Conservation (phyloP, 2,329 filamentous ascomycete genomes). For the Alternaria brassicicola region DNA sequence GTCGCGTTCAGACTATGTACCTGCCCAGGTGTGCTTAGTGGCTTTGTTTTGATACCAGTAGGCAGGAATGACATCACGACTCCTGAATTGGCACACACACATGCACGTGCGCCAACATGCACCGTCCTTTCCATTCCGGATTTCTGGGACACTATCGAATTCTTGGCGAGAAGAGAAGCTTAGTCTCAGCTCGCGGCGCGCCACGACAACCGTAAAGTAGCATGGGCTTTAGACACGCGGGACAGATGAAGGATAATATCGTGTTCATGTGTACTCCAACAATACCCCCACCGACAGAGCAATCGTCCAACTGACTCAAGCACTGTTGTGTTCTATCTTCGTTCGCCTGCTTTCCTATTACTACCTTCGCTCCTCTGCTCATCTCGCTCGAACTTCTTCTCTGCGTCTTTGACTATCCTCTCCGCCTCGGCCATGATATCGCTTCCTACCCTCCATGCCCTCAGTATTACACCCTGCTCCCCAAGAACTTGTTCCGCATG, state of each 20-base stretch:
- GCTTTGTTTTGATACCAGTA: constrained; percentile 7
- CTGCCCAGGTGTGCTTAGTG: not conserved
- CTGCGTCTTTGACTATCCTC: constrained; percentile 64
- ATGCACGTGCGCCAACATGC: not conserved
- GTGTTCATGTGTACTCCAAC: not conserved
- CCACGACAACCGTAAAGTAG: not conserved
- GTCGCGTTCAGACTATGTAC: constrained; percentile 3
- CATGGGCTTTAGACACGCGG: not conserved
- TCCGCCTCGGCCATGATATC: constrained; percentile 73
- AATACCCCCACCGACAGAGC: not conserved
- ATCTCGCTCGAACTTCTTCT: constrained; percentile 44
- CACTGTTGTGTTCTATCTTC: not conserved
- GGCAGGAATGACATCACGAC: constrained; percentile 7
- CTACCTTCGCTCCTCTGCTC: not conserved
- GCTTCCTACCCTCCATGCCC: constrained; percentile 74
- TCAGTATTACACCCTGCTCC: constrained; percentile 69
- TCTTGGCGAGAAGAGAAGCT: not conserved
- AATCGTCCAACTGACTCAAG: not conserved
- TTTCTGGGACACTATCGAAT: not conserved
- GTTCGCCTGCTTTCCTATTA: constrained; percentile 1
- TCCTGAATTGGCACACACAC: not conserved
- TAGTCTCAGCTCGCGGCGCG: not conserved
- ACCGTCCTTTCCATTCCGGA: not conserved
- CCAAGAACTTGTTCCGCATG: constrained; percentile 68
- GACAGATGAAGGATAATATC: not conserved